Percentiles rank a stretch among this genome's conserved stretches.
These are phyloP conservation scores for Diaporthe capsici DNA, from an alignment of 2,329 filamentous ascomycete genomes.

Conservation along the genomic window DNA sequence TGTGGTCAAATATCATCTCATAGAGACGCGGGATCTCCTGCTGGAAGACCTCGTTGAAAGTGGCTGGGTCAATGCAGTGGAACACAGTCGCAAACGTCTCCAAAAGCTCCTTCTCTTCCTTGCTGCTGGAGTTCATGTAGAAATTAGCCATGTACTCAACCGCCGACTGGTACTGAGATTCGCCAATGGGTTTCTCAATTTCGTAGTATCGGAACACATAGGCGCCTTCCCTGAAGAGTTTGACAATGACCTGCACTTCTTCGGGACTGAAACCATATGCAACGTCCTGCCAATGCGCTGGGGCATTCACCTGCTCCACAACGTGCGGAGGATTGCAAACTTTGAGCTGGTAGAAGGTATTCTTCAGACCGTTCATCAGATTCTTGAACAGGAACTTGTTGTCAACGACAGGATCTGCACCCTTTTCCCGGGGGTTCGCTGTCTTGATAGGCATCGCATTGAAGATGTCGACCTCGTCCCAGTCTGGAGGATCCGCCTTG, in stretches of 20 bases:
- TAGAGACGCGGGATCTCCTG: conserved; percentile 97
- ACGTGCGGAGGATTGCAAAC: conserved; percentile 83
- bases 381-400: conserved; percentile 99
- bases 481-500: conserved; percentile 85
- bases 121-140: conserved; percentile 92
- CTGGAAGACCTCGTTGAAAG: conserved; percentile 98
- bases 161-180: conserved; percentile 82
- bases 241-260: conserved; percentile 96
- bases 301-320: conserved; percentile 84
- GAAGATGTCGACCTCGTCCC: conserved; percentile 99
- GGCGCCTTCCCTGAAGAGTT: conserved; percentile 95
- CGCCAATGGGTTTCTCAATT: conserved; percentile 81
- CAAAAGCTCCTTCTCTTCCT: conserved; percentile 96
- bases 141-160: conserved; percentile 95
- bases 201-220: conserved; percentile 98
- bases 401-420: conserved; percentile 90
- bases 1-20: conserved; percentile 98
- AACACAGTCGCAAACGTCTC: conserved; percentile 99
- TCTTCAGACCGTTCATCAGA: conserved; percentile 94
- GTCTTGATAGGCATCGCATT: conserved; percentile 96
- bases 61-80: conserved; percentile 97
- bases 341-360: conserved; percentile 94
- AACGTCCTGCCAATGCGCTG: conserved; percentile 93
- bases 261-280: conserved; percentile 97
- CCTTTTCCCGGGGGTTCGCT: conserved; percentile 89